phyloP scores from a whole-genome alignment of 768 basidiomycete species.

The Leccinellum luteum region DNA sequence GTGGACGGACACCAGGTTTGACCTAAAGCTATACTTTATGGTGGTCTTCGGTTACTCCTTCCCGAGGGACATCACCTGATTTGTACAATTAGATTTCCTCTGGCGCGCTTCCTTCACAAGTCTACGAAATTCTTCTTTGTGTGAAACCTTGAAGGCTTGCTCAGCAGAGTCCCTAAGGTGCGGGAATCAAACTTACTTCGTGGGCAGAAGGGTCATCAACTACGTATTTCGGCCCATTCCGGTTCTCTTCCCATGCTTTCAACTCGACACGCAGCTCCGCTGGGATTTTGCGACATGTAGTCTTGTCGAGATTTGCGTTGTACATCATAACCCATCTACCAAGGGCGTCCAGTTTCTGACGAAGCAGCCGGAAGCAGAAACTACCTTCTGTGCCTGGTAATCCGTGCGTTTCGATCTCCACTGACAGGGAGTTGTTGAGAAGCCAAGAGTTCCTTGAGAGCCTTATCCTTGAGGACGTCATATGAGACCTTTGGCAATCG shows the following conservation, averaged over 20 bases:
- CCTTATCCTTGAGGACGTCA: slow-evolving; percentile 57
- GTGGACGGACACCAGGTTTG: background rate
- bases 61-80: background rate
- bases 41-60: slow-evolving; percentile 36
- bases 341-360: background rate
- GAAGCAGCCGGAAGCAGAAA: background rate
- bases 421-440: slow-evolving; percentile 48
- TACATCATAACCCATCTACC: slow-evolving; percentile 65
- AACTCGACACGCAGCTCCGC: slow-evolving; percentile 51
- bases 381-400: slow-evolving; percentile 61
- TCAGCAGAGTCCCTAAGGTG: background rate
- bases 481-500: slow-evolving; percentile 67
- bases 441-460: slow-evolving; percentile 52
- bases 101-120: slow-evolving; percentile 36
- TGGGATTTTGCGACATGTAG: slow-evolving; percentile 43
- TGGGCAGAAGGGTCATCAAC: slow-evolving; percentile 40
- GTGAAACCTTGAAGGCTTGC: slow-evolving; percentile 12
- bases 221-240: slow-evolving; percentile 32
- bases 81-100: slow-evolving; percentile 28
- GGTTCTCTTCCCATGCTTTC: slow-evolving; percentile 55
- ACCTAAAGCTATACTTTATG: slow-evolving; percentile 29
- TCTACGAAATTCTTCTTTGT: slow-evolving; percentile 34
- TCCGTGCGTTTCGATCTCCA: slow-evolving; percentile 52
- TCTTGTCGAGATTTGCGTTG: slow-evolving; percentile 70
- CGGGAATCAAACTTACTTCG: slow-evolving; percentile 32